These are phyloP conservation scores for Silene coronaria DNA, from an alignment of 179 eudicot genomes.

Conservation along the genomic window DNA sequence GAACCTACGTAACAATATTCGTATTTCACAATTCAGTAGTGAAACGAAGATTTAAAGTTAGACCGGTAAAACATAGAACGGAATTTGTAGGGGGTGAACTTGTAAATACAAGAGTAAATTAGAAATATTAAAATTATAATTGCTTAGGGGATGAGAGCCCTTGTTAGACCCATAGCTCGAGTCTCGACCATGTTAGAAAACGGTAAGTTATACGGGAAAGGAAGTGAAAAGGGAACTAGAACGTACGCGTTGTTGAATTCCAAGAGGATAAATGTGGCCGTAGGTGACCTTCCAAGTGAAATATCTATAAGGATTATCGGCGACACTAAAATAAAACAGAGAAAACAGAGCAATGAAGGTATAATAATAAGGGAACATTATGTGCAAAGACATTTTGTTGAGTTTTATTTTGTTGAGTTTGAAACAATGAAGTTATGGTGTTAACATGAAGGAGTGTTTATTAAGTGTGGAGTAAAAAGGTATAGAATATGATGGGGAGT, in stretches of 20 bases:
- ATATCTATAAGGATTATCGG: constrained; percentile 38
- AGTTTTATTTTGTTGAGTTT: not conserved
- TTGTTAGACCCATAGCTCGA: too few species aligned
- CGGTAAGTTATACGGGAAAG: not conserved
- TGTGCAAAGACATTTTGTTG: constrained; percentile 13
- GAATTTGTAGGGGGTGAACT: too few species aligned
- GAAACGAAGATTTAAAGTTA: not conserved
- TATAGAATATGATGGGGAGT: not conserved
- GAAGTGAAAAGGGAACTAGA: not conserved
- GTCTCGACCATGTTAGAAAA: not conserved
- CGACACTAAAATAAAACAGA: constrained; percentile 11
- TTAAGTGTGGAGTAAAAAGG: not conserved
- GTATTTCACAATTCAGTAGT: not conserved
- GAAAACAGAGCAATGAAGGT: constrained; percentile 20
- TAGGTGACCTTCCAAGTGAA: constrained; percentile 39
- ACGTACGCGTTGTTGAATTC: constrained; percentile 41
- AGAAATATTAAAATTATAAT: too few species aligned
- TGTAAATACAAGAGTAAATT: too few species aligned
- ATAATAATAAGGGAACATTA: constrained; percentile 1
- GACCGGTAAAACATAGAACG: not conserved
- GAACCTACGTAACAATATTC: not conserved
- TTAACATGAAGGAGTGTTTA: not conserved
- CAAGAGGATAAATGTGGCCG: constrained; percentile 44
- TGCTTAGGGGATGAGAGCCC: not conserved
- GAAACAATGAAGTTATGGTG: not conserved